These are phyloP conservation scores for Elongisporangium prolatum DNA, from an alignment of 352 stramenopile species.

Conservation along the genomic window DNA sequence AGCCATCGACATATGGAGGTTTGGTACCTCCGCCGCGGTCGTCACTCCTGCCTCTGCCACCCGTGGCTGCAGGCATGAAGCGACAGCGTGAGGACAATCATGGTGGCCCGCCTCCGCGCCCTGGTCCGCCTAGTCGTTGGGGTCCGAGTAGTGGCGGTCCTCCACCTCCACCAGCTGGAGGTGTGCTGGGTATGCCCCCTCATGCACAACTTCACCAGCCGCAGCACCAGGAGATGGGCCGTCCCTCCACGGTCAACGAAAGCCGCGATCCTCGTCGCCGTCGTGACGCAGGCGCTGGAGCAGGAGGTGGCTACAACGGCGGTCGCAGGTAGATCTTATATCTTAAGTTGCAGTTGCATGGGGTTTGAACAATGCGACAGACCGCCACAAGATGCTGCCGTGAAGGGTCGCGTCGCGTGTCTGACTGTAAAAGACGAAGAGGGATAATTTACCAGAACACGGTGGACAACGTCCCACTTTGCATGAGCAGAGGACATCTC, in stretches of 20 bases:
- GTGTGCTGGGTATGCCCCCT: conserved; percentile 2
- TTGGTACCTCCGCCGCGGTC: conserved; percentile 32
- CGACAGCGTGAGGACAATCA: conserved; percentile 26
- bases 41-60: conserved; percentile 36
- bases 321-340: neutral
- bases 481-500: neutral
- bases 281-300: neutral
- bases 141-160: conserved; percentile 8
- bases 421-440: neutral
- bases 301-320: neutral
- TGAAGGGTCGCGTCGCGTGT: neutral
- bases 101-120: conserved; percentile 5
- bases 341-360: neutral
- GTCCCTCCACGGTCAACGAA: neutral
- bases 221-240: neutral
- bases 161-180: conserved; percentile 4
- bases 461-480: neutral
- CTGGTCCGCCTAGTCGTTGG: conserved; percentile 16
- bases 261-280: neutral
- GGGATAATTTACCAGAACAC: neutral
- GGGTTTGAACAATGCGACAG: neutral
- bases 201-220: neutral
- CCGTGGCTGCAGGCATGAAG: conserved; percentile 43
- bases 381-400: conserved; percentile 3
- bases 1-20: conserved; percentile 5